phyloP scores from a whole-genome alignment of 352 stramenopile species.

The Globisporangium rhizosaccharum region DNA sequence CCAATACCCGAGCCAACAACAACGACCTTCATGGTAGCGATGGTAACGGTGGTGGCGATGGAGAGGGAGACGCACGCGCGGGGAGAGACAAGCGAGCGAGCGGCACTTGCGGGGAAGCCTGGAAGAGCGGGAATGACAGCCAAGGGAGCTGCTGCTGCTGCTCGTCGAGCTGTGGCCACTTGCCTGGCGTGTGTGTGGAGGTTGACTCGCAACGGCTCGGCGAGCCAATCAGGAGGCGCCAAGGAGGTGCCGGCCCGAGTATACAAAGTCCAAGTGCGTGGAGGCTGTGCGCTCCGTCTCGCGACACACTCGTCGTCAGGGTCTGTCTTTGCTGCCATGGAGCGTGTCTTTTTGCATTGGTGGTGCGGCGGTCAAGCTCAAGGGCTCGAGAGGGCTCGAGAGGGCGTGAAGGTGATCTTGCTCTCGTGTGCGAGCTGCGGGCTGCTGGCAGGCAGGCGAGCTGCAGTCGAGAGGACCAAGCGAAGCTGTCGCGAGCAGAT shows the following conservation, averaged over 20 bases:
- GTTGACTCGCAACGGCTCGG: background rate
- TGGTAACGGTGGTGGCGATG: conserved; percentile 1
- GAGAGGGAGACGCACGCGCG: background rate
- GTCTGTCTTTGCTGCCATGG: background rate
- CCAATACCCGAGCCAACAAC: conserved; percentile 82
- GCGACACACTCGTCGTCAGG: background rate
- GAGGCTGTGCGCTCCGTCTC: background rate
- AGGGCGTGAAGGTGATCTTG: background rate
- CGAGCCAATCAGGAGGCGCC: conserved; percentile 1
- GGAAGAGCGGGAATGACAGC: conserved; percentile 12
- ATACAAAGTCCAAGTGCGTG: background rate
- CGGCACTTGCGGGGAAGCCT: conserved; percentile 5
- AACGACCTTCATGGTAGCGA: conserved; percentile 70
- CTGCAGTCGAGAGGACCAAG: conserved; percentile 24
- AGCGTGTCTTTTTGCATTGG: background rate
- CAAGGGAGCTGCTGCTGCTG: background rate
- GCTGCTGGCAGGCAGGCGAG: no score
- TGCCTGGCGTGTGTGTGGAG: background rate
- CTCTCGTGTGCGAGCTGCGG: no score
- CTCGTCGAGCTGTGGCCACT: no score
- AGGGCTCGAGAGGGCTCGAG: background rate
- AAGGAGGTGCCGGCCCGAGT: background rate
- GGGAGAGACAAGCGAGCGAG: background rate
- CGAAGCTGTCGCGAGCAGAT: no score
- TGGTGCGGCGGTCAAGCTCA: no score